Conservation (phyloP, 805 yeast genomes). For the Ogataea pilisensis region DNA sequence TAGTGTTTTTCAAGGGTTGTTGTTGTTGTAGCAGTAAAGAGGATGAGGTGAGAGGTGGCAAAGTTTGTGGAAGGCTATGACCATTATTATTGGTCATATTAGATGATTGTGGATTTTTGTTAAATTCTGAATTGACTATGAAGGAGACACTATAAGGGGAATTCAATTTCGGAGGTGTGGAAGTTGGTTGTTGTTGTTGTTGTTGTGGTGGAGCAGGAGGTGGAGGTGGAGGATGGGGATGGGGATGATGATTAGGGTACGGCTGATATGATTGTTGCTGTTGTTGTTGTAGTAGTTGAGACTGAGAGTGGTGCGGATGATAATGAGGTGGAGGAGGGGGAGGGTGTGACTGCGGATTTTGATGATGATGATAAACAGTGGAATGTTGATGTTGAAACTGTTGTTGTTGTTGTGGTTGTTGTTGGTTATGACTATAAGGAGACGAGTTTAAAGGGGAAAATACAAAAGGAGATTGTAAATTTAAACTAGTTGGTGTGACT, state of each 20-base stretch:
- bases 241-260: no score
- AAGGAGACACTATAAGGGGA: conserved; percentile 19
- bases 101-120: background rate
- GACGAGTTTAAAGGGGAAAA: conserved; percentile 8
- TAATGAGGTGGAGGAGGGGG: background rate
- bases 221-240: background rate
- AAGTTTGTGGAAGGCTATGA: no score
- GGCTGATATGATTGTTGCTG: no score
- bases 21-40: background rate
- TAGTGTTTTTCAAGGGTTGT: conserved; percentile 9
- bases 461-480: conserved; percentile 7
- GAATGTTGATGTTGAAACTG: conserved; percentile 4
- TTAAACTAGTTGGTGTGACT: conserved; percentile 18
- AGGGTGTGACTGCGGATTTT: background rate
- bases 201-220: background rate
- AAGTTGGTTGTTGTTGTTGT: background rate
- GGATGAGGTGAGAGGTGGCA: no score
- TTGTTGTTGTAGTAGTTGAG: background rate
- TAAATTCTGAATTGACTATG: conserved; percentile 7
- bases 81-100: no score
- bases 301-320: conserved; percentile 1
- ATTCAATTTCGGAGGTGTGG: conserved; percentile 3
- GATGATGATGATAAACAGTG: background rate
- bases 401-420: conserved; percentile 5
- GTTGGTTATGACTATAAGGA: background rate